Percentiles rank a stretch among this genome's conserved stretches.
Evolutionary conservation across 139 green algal species (phyloP).

Genomic region (Chlorella sp.): DNA sequence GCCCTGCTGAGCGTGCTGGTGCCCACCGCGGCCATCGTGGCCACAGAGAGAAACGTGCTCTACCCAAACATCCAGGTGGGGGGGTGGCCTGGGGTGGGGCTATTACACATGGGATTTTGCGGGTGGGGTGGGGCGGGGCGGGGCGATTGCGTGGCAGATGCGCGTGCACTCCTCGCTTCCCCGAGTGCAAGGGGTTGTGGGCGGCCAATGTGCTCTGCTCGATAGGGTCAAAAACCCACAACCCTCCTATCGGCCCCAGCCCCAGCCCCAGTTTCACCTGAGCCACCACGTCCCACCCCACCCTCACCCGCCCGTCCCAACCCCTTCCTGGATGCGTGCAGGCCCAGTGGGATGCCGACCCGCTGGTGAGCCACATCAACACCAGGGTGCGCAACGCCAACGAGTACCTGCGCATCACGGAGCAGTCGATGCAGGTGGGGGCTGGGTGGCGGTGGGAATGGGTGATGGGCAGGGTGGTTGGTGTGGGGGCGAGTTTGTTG

Average conservation of each 20-base stretch:
- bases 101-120: too few relatives aligned
- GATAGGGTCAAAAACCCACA: too few relatives aligned
- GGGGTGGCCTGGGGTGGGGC: not conserved
- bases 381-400: constrained; percentile 49
- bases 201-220: not conserved
- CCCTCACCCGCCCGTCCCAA: not conserved
- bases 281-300: too few relatives aligned
- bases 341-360: constrained; percentile 45
- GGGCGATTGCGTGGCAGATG: not conserved
- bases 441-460: not conserved
- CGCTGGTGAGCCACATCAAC: constrained; percentile 45
- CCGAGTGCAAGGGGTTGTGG: not conserved
- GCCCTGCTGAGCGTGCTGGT: constrained; percentile 48
- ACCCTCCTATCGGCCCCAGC: not conserved
- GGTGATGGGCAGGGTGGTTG: not conserved
- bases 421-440: constrained; percentile 29
- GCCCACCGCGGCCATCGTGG: constrained; percentile 53
- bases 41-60: constrained; percentile 51
- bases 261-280: not conserved
- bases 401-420: constrained; percentile 64
- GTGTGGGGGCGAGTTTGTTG: too few relatives aligned
- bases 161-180: not conserved
- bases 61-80: constrained; percentile 61
- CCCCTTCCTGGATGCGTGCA: not conserved
- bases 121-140: not conserved